Evolutionary conservation across 257 asterid genomes (phyloP).

Genomic region (Craterostigma plantagineum): DNA sequence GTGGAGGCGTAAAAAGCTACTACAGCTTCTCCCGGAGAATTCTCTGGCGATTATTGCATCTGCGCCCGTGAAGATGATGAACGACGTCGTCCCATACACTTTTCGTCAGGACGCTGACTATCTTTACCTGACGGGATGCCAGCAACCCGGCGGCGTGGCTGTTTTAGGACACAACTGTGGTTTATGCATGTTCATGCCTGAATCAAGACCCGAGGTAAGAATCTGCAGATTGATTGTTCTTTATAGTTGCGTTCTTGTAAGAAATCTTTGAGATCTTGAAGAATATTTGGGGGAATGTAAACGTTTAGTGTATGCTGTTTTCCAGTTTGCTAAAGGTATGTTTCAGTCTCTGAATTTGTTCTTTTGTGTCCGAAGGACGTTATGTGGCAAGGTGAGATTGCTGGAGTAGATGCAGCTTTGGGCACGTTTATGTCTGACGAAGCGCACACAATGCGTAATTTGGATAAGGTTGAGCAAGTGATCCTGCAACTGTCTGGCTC

Average conservation of each 20-base stretch:
- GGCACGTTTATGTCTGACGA: constrained; percentile 64
- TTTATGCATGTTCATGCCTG: constrained; percentile 94
- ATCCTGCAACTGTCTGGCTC: background rate
- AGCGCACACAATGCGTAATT: constrained; percentile 50
- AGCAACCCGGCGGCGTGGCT: constrained; percentile 93
- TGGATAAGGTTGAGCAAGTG: constrained; percentile 27
- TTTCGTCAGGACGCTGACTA: constrained; percentile 91
- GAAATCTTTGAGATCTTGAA: too few species aligned
- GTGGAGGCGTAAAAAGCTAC: constrained; percentile 59
- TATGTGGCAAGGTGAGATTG: constrained; percentile 82
- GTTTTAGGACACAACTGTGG: constrained; percentile 82
- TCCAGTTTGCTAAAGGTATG: background rate
- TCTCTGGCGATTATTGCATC: constrained; percentile 81
- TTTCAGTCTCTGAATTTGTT: background rate
- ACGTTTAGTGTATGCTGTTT: background rate
- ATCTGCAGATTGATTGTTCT: constrained; percentile 2
- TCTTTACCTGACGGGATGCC: constrained; percentile 85
- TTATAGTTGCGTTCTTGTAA: too few species aligned
- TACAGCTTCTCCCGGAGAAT: constrained; percentile 72
- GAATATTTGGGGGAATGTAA: background rate
- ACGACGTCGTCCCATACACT: constrained; percentile 81
- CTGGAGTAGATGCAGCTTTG: constrained; percentile 82
- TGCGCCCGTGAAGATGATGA: constrained; percentile 95
- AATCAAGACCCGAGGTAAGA: constrained; percentile 49
- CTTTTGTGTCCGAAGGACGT: constrained; percentile 44